Percentiles rank a stretch among this genome's conserved stretches.
These are phyloP conservation scores for Malassezia nana DNA, from an alignment of 1,284 basidiomycete genomes.

Conservation along the genomic window DNA sequence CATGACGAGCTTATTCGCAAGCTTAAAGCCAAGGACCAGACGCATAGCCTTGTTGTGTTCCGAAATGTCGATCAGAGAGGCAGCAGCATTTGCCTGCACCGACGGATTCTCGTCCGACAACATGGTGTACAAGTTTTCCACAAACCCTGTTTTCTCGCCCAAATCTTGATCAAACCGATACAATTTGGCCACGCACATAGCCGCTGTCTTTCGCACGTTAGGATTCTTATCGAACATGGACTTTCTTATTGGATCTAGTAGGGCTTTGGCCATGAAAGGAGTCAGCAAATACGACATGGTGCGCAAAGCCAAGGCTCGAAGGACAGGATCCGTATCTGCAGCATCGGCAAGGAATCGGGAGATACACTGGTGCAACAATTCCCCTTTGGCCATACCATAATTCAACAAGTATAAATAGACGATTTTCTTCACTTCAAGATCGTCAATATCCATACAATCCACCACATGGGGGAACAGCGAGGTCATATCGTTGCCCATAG, in stretches of 20 bases:
- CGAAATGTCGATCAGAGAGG: slow-evolving; percentile 79
- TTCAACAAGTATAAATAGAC: slow-evolving; percentile 64
- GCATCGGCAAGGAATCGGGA: slow-evolving; percentile 85
- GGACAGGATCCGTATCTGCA: slow-evolving; percentile 78
- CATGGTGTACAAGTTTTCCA: slow-evolving; percentile 72
- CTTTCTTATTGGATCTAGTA: slow-evolving; percentile 74
- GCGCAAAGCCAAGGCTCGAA: slow-evolving; percentile 80
- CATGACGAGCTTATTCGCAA: slow-evolving; percentile 70
- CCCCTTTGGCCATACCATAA: slow-evolving; percentile 76
- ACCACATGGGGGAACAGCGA: slow-evolving; percentile 79
- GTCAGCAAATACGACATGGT: slow-evolving; percentile 89
- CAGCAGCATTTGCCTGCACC: slow-evolving; percentile 86
- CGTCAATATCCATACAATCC: slow-evolving; percentile 66
- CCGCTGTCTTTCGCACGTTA: slow-evolving; percentile 74
- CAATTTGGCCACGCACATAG: slow-evolving; percentile 79
- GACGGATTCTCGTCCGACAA: slow-evolving; percentile 88
- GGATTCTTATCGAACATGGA: slow-evolving; percentile 80
- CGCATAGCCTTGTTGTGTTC: slow-evolving; percentile 75
- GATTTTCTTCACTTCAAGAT: slow-evolving; percentile 97
- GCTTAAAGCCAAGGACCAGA: slow-evolving; percentile 69
- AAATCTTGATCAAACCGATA: slow-evolving; percentile 72
- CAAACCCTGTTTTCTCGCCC: slow-evolving; percentile 73
- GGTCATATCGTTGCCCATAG: slow-evolving; percentile 64
- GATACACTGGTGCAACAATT: slow-evolving; percentile 76
- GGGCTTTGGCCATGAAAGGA: slow-evolving; percentile 55